Evolutionary conservation across 1,139 yeast species (phyloP), one percentile per base, ranked within the genome.

Genomic region (Debaryomyces nepalensis): DNA sequence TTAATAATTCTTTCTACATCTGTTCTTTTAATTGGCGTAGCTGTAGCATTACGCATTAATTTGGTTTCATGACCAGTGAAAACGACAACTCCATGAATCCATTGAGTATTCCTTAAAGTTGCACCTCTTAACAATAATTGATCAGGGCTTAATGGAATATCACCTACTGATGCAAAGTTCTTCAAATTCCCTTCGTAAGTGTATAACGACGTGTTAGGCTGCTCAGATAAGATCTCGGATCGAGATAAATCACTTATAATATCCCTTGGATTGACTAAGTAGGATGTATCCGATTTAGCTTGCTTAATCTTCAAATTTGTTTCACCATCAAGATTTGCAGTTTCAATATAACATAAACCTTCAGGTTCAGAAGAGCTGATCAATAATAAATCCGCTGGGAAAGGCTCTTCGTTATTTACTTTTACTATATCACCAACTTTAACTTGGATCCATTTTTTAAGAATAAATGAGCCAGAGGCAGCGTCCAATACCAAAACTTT

Each of bases 31-130:
- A 95, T 95, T 4, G 99, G 99, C 1, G 99, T 85, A 3, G 99
- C 97, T 2, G 98, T 91, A 10, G 99, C 99, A 68, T 95, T 95
- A 59, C 99, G 81, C 99, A 95, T 93, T 51, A 95, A 75, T 59
- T 95, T 95, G 0, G 99, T 93, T 66, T 95, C 99, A 62, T 95
- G 99, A 20, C 99, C 99, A 0, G 99, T 95, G 61, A 93, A 95
- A 1, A 93, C 81, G 2, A 88, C 97, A 35, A 90, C 75, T 21
- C 99, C 99, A 55, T 89, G 90, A 35, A 95, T 81, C 97, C 97
- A 95, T 38, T 84, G 89, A 0, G 99, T 95, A 57, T 95, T 95
- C 64, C 97, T 78, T 50, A 95, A 73, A 4, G 95, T 89, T 8
- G 99, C 99, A 47, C 99, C 99, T 70, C 99, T 79, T 44, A 95